Percentiles rank a stretch among this genome's conserved stretches.
Conservation (phyloP, 768 basidiomycete genomes). For the Gloeopeniophorella convolvens region DNA sequence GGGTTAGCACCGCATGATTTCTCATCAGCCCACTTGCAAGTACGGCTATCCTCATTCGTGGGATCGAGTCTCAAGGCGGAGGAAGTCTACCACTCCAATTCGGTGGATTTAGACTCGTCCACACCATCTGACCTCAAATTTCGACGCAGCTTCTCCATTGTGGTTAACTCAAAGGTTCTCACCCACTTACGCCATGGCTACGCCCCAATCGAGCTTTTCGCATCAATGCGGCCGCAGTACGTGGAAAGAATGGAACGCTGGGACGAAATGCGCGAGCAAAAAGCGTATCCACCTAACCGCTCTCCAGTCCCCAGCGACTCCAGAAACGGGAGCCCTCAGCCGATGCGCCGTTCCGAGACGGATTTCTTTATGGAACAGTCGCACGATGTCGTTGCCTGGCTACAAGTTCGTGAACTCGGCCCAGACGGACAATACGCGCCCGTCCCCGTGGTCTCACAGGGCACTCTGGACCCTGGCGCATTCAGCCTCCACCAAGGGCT, state of each 20-base stretch:
- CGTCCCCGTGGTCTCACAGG: conserved; percentile 74
- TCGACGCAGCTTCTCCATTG: conserved; percentile 74
- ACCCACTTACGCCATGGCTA: conserved; percentile 69
- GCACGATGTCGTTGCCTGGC: conserved; percentile 86
- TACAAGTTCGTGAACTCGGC: conserved; percentile 82
- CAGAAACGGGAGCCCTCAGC: conserved; percentile 40
- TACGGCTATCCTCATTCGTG: conserved; percentile 81
- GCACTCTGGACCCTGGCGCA: conserved; percentile 71
- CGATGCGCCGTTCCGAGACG: conserved; percentile 88
- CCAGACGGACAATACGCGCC: conserved; percentile 80
- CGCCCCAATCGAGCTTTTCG: conserved; percentile 89
- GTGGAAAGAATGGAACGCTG: conserved; percentile 85
- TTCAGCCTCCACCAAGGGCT: conserved; percentile 91
- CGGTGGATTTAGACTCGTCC: conserved; percentile 65
- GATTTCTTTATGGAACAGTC: conserved; percentile 83
- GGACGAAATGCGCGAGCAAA: conserved; percentile 88
- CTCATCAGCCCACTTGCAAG: conserved; percentile 76
- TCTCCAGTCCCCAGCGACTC: conserved; percentile 31
- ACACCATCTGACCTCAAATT: conserved; percentile 78
- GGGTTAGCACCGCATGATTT: conserved; percentile 91
- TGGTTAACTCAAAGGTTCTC: conserved; percentile 66
- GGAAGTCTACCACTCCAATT: conserved; percentile 73
- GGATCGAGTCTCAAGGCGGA: conserved; percentile 64
- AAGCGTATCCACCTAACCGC: conserved; percentile 32
- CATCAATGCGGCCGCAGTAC: conserved; percentile 72